These are phyloP conservation scores for Podaxis carcinomalis DNA, from an alignment of 768 basidiomycete species.

Conservation along the genomic window DNA sequence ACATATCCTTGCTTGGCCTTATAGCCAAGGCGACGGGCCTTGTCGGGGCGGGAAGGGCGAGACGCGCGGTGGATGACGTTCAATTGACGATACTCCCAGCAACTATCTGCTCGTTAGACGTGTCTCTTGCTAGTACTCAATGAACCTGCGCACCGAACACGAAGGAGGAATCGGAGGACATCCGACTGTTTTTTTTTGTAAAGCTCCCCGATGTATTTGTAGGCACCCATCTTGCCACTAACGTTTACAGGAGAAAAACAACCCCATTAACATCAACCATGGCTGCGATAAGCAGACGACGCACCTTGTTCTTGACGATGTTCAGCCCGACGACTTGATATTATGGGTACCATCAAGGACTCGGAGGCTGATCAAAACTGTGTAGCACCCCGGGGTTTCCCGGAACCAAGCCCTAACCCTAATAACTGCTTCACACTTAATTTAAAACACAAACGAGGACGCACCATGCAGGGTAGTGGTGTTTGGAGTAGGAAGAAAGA, in stretches of 20 bases:
- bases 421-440: background rate
- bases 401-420: conserved; percentile 14
- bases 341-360: conserved; percentile 15
- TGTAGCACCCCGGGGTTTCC: conserved; percentile 33
- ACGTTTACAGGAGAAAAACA: background rate
- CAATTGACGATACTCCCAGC: conserved; percentile 99
- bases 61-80: conserved; percentile 98
- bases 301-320: conserved; percentile 38
- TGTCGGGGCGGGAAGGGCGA: conserved; percentile 97
- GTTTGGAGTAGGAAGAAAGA: too few relatives aligned
- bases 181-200: conserved; percentile 99
- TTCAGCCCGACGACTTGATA: conserved; percentile 27
- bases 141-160: conserved; percentile 69
- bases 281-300: conserved; percentile 16
- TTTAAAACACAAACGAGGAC: too few relatives aligned
- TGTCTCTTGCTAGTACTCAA: background rate
- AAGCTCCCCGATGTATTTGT: conserved; percentile 95
- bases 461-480: too few relatives aligned
- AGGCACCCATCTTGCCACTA: conserved; percentile 78
- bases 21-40: conserved; percentile 97
- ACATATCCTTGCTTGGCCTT: conserved; percentile 99
- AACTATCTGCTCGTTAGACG: conserved; percentile 38
- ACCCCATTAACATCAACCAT: conserved; percentile 11
- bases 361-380: conserved; percentile 31
- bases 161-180: conserved; percentile 95